Conservation (phyloP, 164 flowering plant genomes). For the Euptelea pleiosperma region DNA sequence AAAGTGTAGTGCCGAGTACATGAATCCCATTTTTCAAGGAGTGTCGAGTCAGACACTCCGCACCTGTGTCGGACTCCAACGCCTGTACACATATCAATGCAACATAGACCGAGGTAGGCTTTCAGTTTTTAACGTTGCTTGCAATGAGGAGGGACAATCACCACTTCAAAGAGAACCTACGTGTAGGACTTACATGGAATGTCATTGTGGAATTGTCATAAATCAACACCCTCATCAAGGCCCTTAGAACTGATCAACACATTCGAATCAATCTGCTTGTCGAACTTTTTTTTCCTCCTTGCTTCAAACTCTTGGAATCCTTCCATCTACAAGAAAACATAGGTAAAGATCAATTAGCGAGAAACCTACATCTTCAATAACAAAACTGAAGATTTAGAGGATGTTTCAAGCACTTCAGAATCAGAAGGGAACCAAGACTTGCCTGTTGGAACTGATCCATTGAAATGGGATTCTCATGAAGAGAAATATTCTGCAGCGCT, state of each 20-base stretch:
- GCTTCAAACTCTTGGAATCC: slow-evolving; percentile 89
- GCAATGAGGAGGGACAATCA: no score
- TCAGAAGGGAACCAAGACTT: slow-evolving; percentile 6
- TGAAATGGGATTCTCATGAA: slow-evolving; percentile 87
- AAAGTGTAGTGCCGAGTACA: no score
- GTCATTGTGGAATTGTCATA: slow-evolving; percentile 27
- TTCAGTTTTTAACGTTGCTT: no score
- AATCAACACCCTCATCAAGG: slow-evolving; percentile 93
- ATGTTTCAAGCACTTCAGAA: neutral
- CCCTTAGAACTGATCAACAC: slow-evolving; percentile 95
- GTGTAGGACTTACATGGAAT: slow-evolving; percentile 11
- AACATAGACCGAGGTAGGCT: no score
- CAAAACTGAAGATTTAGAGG: neutral
- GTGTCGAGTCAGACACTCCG: no score
- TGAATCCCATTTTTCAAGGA: no score
- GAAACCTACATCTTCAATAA: neutral
- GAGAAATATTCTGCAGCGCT: slow-evolving; percentile 77
- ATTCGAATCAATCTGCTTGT: slow-evolving; percentile 95
- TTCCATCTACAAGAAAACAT: slow-evolving; percentile 58
- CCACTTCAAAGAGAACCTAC: neutral
- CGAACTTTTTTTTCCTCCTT: slow-evolving; percentile 91
- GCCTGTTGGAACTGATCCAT: slow-evolving; percentile 94
- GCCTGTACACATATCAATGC: no score
- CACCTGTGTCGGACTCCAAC: no score
- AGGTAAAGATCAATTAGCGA: neutral